Base-by-base conservation (phyloP, 805 yeast genomes). In the Brettanomyces anomalus region DNA sequence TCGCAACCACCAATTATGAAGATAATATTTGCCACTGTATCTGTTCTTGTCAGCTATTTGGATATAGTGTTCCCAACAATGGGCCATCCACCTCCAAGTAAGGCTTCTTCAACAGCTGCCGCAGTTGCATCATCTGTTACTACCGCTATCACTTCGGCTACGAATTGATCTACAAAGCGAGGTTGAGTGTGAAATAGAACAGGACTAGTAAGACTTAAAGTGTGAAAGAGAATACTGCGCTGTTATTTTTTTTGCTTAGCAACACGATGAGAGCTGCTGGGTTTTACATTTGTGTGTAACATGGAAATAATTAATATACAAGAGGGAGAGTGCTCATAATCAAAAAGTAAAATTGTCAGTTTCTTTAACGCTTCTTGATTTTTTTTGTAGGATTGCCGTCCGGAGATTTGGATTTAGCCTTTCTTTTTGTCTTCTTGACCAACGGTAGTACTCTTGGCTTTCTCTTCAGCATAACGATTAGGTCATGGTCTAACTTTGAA, bases 401-500 rank as follows among this genome's bases (percentile, higher is more conserved):
- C 28, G 28, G 28, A 24, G 28, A 7, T 7, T 7, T 7, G 10
- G 28, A 24, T 34, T 13, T 16, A 15, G 16, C 11, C 11, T 17
- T 42, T n/a, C 40, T 45, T 2, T 38, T 47, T 14, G 41, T 17
- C 39, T 47, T 49, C 34, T 50, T 58, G 13, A 46, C 49, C 36
- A 61, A 44, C 6, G 66, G 65, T 32, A 63, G 42, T 3, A 58
- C 66, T 36, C 48, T 57, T 3, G 94, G 90, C 46, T 71, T 77
- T 46, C 76, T 68, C 51, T 66, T 72, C 49, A 88, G 60, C 48
- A 74, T 77, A 5, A 67, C 68, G 28, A 87, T 63, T 3, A 81
- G 76, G 43, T 64, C 67, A 33, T 71, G 73, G 52, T 88, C 95
- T 58, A 85, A 90, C 40, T 67, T 67, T 4, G 94, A 80, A 45